A percentile compares a stretch with the other conserved stretches of the same genome.
Conservation (phyloP, 495 filamentous ascomycete genomes). For the Pseudevernia furfuracea region DNA sequence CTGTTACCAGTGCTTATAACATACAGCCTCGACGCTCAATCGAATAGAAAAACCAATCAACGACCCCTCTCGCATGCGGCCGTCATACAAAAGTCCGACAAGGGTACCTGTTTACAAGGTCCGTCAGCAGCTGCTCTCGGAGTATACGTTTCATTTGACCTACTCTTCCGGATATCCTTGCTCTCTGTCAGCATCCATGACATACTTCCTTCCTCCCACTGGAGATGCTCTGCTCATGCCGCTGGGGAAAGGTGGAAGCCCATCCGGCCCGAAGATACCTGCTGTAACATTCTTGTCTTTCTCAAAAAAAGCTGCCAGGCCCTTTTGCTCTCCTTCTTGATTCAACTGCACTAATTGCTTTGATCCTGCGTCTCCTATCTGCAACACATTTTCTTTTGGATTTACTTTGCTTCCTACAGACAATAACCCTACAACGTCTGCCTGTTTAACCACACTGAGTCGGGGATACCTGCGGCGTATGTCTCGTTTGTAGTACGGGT, state of each 20-base stretch:
- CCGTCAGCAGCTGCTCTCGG: conserved; percentile 25
- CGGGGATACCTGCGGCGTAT: conserved; percentile 76
- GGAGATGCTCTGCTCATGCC: conserved; percentile 44
- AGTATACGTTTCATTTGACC: conserved; percentile 18
- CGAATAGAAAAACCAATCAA: neutral
- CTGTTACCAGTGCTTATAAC: neutral
- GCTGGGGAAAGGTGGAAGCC: conserved; percentile 76
- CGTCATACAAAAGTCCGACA: conserved; percentile 42
- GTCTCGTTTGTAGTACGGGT: conserved; percentile 97
- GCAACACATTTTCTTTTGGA: conserved; percentile 66
- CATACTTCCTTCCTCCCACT: conserved; percentile 34
- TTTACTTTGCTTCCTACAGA: conserved; percentile 73
- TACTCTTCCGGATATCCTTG: conserved; percentile 48
- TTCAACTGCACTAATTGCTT: conserved; percentile 76
- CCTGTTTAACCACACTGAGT: conserved; percentile 71
- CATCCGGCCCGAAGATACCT: conserved; percentile 61
- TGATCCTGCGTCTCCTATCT: conserved; percentile 74
- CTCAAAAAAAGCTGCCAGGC: conserved; percentile 64
- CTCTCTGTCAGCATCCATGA: conserved; percentile 34
- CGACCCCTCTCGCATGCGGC: neutral
- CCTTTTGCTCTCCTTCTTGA: conserved; percentile 63
- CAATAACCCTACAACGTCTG: conserved; percentile 76
- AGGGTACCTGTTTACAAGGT: conserved; percentile 37
- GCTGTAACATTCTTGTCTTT: conserved; percentile 52
- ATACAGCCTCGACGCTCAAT: neutral